These are phyloP conservation scores for Sechiopsis laciniata DNA, from an alignment of 306 rosid genomes.

Conservation along the genomic window DNA sequence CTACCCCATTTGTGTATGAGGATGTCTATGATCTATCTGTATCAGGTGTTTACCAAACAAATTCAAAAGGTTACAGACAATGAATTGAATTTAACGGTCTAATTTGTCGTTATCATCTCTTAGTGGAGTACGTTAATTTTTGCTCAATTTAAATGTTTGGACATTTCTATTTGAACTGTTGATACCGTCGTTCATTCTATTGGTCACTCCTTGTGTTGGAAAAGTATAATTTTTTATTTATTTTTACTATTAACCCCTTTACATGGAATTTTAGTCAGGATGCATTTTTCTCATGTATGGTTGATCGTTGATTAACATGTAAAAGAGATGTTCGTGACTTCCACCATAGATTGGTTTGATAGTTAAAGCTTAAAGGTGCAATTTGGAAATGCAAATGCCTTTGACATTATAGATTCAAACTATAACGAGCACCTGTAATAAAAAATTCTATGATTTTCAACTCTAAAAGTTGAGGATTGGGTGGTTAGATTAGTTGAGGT, in stretches of 20 bases:
- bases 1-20: background rate
- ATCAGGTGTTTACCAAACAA: conserved; percentile 1
- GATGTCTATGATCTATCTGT: background rate
- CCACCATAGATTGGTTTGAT: background rate
- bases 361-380: background rate
- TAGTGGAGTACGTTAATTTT: background rate
- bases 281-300: background rate
- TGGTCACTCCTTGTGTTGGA: background rate
- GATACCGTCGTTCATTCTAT: background rate
- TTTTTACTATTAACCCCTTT: background rate
- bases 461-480: background rate
- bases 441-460: background rate
- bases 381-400: background rate
- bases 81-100: background rate
- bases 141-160: background rate
- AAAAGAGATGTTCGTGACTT: background rate
- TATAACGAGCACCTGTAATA: no score
- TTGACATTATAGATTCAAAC: background rate
- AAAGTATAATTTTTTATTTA: background rate
- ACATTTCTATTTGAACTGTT: conserved; percentile 2
- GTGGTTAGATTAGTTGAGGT: background rate
- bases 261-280: background rate
- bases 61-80: background rate
- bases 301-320: background rate
- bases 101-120: background rate